These are phyloP conservation scores for Colletotrichum sp. DNA, from an alignment of 2,329 filamentous ascomycete species.

Conservation along the genomic window DNA sequence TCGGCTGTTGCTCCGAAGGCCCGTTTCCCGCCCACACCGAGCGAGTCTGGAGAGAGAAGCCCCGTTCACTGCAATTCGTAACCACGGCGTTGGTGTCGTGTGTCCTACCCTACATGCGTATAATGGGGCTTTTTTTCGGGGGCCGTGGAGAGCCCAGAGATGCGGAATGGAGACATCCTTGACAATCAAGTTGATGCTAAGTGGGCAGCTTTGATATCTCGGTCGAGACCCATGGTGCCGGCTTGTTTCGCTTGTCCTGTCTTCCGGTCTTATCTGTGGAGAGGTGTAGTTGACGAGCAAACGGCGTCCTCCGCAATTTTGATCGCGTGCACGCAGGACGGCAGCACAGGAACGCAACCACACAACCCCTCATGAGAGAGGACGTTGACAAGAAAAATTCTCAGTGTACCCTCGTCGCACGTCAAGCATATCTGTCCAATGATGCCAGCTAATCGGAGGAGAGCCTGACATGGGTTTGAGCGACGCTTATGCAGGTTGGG, in stretches of 20 bases:
- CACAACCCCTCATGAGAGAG: neutral
- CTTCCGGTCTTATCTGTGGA: slow-evolving; percentile 5
- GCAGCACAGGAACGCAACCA: neutral
- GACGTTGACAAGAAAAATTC: neutral
- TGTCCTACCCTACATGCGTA: slow-evolving; percentile 5
- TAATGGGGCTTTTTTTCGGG: neutral
- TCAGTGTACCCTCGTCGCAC: neutral
- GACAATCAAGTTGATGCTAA: neutral
- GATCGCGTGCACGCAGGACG: neutral
- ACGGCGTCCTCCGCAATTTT: slow-evolving; percentile 10
- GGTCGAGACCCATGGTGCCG: neutral
- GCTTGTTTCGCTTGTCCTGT: neutral
- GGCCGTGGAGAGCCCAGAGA: neutral
- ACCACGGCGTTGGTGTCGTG: neutral
- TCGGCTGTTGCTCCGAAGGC: neutral
- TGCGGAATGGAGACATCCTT: neutral
- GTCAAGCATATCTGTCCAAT: slow-evolving; percentile 2
- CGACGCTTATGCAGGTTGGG: slow-evolving; percentile 21
- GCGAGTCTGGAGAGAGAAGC: neutral
- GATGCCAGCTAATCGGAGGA: slow-evolving; percentile 10
- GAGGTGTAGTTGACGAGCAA: neutral
- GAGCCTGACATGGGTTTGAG: slow-evolving; percentile 7
- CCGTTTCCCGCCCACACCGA: neutral
- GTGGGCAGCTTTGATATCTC: neutral
- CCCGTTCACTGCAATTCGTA: neutral